A percentile compares a stretch with the other conserved stretches of the same genome.
Conservation (phyloP, 192 early-diverging fungal genomes). For the Cladochytrium replicatum region DNA sequence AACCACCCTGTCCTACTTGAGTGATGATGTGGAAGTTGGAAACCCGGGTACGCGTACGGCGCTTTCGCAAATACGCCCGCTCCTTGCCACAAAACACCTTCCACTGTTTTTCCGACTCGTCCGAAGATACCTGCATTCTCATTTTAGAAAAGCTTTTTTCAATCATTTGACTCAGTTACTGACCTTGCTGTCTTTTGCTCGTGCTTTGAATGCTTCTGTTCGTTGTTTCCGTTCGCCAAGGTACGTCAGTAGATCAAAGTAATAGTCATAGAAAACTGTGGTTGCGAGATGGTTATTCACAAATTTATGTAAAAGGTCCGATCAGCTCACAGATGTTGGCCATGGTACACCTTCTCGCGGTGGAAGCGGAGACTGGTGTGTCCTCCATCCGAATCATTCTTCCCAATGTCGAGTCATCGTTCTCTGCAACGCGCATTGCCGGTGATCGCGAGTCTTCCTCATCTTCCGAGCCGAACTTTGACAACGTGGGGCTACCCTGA, state of each 20-base stretch:
- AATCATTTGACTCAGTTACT: constrained; percentile 6
- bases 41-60: constrained; percentile 56
- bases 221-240: constrained; percentile 56
- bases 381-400: constrained; percentile 6
- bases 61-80: constrained; percentile 46
- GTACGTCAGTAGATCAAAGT: constrained; percentile 72
- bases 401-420: constrained; percentile 5
- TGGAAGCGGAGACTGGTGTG: constrained; percentile 15
- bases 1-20: constrained; percentile 73
- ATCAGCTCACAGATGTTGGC: constrained; percentile 35
- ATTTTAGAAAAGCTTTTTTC: neutral
- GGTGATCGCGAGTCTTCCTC: constrained; percentile 1
- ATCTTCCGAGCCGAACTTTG: neutral
- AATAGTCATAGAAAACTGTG: constrained; percentile 70
- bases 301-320: neutral
- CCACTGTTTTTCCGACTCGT: constrained; percentile 50
- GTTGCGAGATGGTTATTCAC: neutral
- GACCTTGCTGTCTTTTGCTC: constrained; percentile 15
- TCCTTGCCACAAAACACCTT: constrained; percentile 45
- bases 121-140: neutral
- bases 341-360: constrained; percentile 35
- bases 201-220: constrained; percentile 44
- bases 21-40: constrained; percentile 57
- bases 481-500: neutral
- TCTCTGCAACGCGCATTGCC: constrained; percentile 6